phyloP scores from a whole-genome alignment of 192 early-diverging fungal genomes.

The Spizellomyces sp. region DNA sequence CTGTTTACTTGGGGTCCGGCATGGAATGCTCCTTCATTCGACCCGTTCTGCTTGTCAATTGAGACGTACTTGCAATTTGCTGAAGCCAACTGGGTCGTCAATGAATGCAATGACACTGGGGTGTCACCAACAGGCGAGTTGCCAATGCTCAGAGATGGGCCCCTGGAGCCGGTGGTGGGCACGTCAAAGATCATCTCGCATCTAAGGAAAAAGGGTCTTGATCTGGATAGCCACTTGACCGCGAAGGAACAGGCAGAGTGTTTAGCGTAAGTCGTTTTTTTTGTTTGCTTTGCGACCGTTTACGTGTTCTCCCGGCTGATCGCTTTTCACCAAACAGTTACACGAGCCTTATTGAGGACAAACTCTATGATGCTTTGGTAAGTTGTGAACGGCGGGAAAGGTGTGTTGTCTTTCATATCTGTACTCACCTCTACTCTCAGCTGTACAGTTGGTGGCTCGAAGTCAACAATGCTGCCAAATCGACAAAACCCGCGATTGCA shows the following conservation, averaged over 20 bases:
- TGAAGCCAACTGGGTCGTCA: constrained; percentile 56
- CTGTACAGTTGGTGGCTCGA: constrained; percentile 86
- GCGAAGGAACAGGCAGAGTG: constrained; percentile 46
- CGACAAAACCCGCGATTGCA: constrained; percentile 73
- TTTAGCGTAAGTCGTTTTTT: constrained; percentile 45
- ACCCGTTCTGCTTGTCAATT: constrained; percentile 69
- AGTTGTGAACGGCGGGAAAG: neutral
- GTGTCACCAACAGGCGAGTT: constrained; percentile 74
- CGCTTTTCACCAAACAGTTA: constrained; percentile 45
- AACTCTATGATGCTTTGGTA: constrained; percentile 74
- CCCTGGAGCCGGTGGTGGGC: constrained; percentile 41
- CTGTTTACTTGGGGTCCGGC: constrained; percentile 74
- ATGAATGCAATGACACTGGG: constrained; percentile 61
- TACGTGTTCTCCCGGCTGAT: neutral
- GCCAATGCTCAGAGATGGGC: constrained; percentile 66
- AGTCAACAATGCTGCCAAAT: constrained; percentile 74
- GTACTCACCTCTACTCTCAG: constrained; percentile 22
- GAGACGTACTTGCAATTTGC: constrained; percentile 60
- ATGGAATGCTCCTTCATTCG: constrained; percentile 66
- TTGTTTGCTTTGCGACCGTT: too few relatives aligned
- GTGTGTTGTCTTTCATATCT: neutral
- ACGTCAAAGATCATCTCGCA: constrained; percentile 35
- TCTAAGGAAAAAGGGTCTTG: constrained; percentile 45
- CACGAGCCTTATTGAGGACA: constrained; percentile 74
- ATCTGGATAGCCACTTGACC: constrained; percentile 45